phyloP scores from a whole-genome alignment of 352 stramenopile species.

The Pythium folliculosum region DNA sequence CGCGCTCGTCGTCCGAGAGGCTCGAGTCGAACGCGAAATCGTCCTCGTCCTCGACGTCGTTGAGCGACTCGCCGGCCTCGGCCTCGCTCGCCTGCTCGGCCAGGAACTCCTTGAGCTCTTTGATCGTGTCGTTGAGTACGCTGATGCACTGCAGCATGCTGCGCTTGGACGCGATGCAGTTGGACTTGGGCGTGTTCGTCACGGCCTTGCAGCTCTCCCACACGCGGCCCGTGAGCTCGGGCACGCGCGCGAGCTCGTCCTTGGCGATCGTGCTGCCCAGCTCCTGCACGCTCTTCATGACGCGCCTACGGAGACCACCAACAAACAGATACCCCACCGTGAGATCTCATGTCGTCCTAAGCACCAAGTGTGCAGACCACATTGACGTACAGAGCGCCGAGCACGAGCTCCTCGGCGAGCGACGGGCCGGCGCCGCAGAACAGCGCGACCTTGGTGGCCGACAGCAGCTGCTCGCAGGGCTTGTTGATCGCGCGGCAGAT shows the following conservation, averaged over 20 bases:
- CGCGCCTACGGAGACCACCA: conserved; percentile 37
- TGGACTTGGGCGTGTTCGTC: conserved; percentile 76
- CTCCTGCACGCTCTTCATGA: conserved; percentile 76
- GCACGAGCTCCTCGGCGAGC: conserved; percentile 74
- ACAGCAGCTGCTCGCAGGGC: conserved; percentile 77
- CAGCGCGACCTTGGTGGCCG: conserved; percentile 74
- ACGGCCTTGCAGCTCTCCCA: conserved; percentile 76
- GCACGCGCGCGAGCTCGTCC: conserved; percentile 52
- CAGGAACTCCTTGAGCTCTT: conserved; percentile 80
- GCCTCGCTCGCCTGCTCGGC: conserved; percentile 38
- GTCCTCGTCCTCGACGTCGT: conserved; percentile 68
- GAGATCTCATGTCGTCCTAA: neutral
- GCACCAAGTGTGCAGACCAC: neutral
- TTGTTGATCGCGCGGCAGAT: conserved; percentile 81
- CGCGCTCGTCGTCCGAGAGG: conserved; percentile 65
- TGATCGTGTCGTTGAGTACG: conserved; percentile 81
- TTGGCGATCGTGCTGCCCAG: conserved; percentile 48
- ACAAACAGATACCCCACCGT: neutral
- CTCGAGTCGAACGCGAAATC: conserved; percentile 80
- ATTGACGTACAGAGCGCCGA: conserved; percentile 56
- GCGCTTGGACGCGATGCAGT: conserved; percentile 83
- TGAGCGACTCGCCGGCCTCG: conserved; percentile 30
- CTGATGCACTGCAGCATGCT: conserved; percentile 86
- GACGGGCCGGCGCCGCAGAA: conserved; percentile 78
- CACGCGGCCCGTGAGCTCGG: conserved; percentile 77